A percentile compares a stretch with the other conserved stretches of the same genome.
These are phyloP conservation scores for Parasitella parasitica DNA, from an alignment of 371 early-diverging fungal species.

Conservation along the genomic window DNA sequence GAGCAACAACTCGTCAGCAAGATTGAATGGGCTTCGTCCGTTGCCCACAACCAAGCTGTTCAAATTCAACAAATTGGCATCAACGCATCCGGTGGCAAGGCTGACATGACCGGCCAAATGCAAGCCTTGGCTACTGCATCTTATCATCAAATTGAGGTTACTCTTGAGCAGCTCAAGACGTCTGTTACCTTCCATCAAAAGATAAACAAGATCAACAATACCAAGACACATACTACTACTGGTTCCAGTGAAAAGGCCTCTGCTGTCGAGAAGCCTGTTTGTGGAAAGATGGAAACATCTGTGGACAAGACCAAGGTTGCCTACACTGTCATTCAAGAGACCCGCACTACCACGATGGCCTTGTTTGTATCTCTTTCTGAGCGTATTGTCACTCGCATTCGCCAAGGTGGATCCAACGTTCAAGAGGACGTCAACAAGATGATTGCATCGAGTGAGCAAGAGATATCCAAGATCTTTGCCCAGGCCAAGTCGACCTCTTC, in stretches of 20 bases:
- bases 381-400: constrained; percentile 18
- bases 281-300: constrained; percentile 16
- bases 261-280: constrained; percentile 13
- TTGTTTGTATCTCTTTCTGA: constrained; percentile 19
- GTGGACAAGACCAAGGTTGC: constrained; percentile 28
- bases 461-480: constrained; percentile 16
- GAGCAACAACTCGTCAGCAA: constrained; percentile 21
- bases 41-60: constrained; percentile 23
- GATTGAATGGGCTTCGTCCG: constrained; percentile 24
- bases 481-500: constrained; percentile 13
- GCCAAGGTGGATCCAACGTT: constrained; percentile 19
- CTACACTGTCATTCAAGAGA: constrained; percentile 26
- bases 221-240: background rate
- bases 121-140: constrained; percentile 23
- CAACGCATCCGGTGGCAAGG: constrained; percentile 19
- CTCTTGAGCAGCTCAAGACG: constrained; percentile 28
- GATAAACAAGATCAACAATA: constrained; percentile 10
- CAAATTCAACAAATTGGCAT: constrained; percentile 35
- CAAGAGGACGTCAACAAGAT: constrained; percentile 22
- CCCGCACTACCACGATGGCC: constrained; percentile 15
- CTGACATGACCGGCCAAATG: constrained; percentile 24
- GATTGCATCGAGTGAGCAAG: constrained; percentile 10
- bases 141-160: constrained; percentile 27
- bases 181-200: constrained; percentile 21
- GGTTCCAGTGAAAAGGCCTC: background rate